Evolutionary conservation across 352 stramenopile species (phyloP).

Genomic region (Thraustotheca clavata): DNA sequence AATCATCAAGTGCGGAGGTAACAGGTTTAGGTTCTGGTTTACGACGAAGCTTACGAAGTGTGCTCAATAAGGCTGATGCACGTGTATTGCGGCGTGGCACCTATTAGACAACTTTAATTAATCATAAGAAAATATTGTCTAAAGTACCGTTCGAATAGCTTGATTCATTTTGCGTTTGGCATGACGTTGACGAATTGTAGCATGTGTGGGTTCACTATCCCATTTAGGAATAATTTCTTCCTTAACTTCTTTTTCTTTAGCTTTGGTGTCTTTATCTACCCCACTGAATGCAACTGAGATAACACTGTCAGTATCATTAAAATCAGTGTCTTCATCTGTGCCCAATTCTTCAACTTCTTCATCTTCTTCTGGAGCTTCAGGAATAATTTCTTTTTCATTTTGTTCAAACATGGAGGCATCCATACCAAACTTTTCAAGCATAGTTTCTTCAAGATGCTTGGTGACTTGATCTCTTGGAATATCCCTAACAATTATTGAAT

Average conservation of each 20-base stretch:
- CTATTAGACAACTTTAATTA: constrained; percentile 1
- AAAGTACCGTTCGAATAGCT: constrained; percentile 9
- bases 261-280: background rate
- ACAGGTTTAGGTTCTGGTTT: background rate
- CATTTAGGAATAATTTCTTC: constrained; percentile 35
- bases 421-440: constrained; percentile 7
- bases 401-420: background rate
- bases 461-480: background rate
- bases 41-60: background rate
- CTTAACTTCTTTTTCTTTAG: background rate
- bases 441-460: constrained; percentile 5
- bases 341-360: background rate
- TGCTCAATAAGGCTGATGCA: background rate
- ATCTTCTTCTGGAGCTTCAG: background rate
- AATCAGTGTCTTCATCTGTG: background rate
- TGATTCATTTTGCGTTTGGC: constrained; percentile 1
- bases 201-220: background rate
- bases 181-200: constrained; percentile 2
- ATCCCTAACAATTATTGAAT: background rate
- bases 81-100: background rate
- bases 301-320: background rate
- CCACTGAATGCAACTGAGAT: background rate
- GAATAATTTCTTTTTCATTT: background rate
- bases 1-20: background rate
- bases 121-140: background rate